A percentile compares a stretch with the other conserved stretches of the same genome.
Evolutionary conservation across 176 grass and related monocot genomes (phyloP).

Genomic region (Paspalum vaginatum): DNA sequence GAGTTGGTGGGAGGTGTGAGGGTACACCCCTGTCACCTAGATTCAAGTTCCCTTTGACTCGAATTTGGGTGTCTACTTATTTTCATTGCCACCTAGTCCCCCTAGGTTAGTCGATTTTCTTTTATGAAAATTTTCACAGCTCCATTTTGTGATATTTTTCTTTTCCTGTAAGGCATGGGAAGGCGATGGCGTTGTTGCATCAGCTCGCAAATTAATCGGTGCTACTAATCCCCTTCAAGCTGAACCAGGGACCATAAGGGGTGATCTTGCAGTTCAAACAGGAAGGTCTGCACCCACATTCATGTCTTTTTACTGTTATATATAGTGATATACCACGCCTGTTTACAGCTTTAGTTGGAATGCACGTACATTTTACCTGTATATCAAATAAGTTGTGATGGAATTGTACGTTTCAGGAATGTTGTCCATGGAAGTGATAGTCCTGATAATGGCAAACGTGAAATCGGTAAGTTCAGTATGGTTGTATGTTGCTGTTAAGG

Average conservation of each 20-base stretch:
- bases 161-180: slow-evolving; percentile 79
- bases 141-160: not conserved
- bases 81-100: too few relatives aligned
- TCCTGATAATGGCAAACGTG: slow-evolving; percentile 84
- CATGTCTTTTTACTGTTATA: slow-evolving; percentile 28
- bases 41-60: too few relatives aligned
- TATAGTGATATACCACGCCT: not conserved
- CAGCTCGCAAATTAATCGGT: slow-evolving; percentile 92
- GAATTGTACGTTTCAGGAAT: slow-evolving; percentile 65
- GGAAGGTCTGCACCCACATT: slow-evolving; percentile 60
- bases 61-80: too few relatives aligned
- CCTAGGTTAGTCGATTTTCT: too few relatives aligned
- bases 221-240: slow-evolving; percentile 96
- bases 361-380: not conserved
- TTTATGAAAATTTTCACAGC: not conserved
- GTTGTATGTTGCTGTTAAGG: not conserved
- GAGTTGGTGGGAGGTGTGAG: too few relatives aligned
- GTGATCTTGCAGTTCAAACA: slow-evolving; percentile 96
- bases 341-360: slow-evolving; percentile 14
- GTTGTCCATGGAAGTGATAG: slow-evolving; percentile 98
- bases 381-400: slow-evolving; percentile 19
- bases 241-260: slow-evolving; percentile 90
- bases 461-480: slow-evolving; percentile 62
- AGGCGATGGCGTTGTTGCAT: slow-evolving; percentile 85
- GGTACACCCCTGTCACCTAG: too few relatives aligned